These are phyloP conservation scores for Venturia pyrina DNA, from an alignment of 2,329 filamentous ascomycete genomes.

Conservation along the genomic window DNA sequence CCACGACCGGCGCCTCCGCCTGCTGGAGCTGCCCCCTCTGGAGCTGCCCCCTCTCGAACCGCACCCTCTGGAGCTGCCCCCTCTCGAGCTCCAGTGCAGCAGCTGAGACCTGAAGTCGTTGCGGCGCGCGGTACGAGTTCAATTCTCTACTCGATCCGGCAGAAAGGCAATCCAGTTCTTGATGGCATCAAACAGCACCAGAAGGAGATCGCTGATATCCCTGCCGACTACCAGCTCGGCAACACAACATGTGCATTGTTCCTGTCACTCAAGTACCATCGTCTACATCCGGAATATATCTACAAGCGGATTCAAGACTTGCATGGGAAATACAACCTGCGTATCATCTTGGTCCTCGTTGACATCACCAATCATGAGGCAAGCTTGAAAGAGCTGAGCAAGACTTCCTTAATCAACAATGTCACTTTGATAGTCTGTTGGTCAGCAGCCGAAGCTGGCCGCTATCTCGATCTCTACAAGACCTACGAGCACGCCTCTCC, in stretches of 20 bases:
- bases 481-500: slow-evolving; percentile 80
- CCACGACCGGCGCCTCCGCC: not conserved
- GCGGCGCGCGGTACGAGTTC: slow-evolving; percentile 57
- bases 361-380: slow-evolving; percentile 95
- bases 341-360: slow-evolving; percentile 80
- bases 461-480: slow-evolving; percentile 93
- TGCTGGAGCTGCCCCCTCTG: too few relatives aligned
- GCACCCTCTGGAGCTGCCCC: too few relatives aligned
- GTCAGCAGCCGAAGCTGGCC: slow-evolving; percentile 85
- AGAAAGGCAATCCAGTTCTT: slow-evolving; percentile 91
- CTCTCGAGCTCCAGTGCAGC: slow-evolving; percentile 44
- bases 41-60: too few relatives aligned
- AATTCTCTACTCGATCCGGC: slow-evolving; percentile 81
- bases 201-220: slow-evolving; percentile 98
- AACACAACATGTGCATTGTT: slow-evolving; percentile 84
- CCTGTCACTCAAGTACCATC: slow-evolving; percentile 91
- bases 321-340: slow-evolving; percentile 75
- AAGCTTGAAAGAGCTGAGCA: slow-evolving; percentile 76
- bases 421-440: slow-evolving; percentile 88
- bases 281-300: slow-evolving; percentile 94
- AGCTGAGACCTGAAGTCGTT: slow-evolving; percentile 82
- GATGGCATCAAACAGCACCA: slow-evolving; percentile 70
- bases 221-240: slow-evolving; percentile 84
- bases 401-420: slow-evolving; percentile 86
- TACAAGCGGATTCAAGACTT: slow-evolving; percentile 83